Evolutionary conservation across 306 rosid species (phyloP).

Genomic region (Heteromeles arbutifolia): DNA sequence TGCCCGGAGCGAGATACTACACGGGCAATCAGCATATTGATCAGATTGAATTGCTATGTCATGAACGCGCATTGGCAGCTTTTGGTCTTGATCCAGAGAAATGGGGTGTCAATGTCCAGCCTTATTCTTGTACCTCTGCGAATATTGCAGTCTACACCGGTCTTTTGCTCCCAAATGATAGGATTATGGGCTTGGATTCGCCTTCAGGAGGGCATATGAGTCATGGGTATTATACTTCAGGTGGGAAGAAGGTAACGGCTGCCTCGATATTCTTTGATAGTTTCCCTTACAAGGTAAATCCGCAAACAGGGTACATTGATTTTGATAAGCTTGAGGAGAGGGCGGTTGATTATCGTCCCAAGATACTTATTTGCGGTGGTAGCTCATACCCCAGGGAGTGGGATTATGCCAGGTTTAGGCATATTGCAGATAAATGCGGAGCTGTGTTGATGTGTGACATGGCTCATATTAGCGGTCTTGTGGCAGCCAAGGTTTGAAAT

Average conservation of each 20-base stretch:
- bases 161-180: conserved; percentile 62
- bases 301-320: conserved; percentile 59
- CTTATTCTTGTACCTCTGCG: conserved; percentile 80
- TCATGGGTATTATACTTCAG: conserved; percentile 70
- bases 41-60: conserved; percentile 72
- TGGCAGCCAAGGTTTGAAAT: conserved; percentile 63
- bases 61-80: conserved; percentile 63
- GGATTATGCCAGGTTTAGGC: conserved; percentile 68
- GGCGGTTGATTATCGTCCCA: conserved; percentile 71
- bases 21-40: conserved; percentile 68
- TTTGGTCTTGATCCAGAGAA: conserved; percentile 55
- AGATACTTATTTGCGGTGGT: conserved; percentile 81
- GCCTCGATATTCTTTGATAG: conserved; percentile 72
- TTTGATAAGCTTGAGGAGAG: conserved; percentile 83
- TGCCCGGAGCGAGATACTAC: conserved; percentile 72
- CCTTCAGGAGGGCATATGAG: conserved; percentile 86
- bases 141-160: conserved; percentile 78
- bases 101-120: conserved; percentile 95
- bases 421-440: conserved; percentile 75
- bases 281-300: conserved; percentile 70
- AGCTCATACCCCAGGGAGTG: conserved; percentile 84
- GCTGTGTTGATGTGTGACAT: conserved; percentile 82
- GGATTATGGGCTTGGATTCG: conserved; percentile 85
- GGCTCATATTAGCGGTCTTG: conserved; percentile 92
- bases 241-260: conserved; percentile 72